Percentiles rank a stretch among this genome's conserved stretches.
These are phyloP conservation scores for Penicillium robsamsonii DNA, from an alignment of 495 filamentous ascomycete genomes.

Conservation along the genomic window DNA sequence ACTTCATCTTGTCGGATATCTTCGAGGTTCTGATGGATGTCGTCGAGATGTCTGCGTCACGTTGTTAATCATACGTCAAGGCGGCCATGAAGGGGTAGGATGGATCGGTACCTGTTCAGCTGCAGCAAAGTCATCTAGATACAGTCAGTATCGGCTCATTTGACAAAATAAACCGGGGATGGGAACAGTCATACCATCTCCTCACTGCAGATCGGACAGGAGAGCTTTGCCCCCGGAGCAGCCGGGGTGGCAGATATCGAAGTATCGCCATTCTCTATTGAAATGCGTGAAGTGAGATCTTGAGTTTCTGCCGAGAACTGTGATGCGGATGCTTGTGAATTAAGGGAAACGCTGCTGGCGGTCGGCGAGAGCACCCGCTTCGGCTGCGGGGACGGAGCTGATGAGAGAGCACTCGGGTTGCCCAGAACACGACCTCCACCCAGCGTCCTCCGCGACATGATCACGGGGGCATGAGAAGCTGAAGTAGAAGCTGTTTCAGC, in stretches of 20 bases:
- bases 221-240: conserved; percentile 61
- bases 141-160: conserved; percentile 14
- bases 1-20: conserved; percentile 93
- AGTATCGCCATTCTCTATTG: conserved; percentile 51
- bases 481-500: conserved; percentile 20
- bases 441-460: conserved; percentile 79
- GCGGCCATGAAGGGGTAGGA: not conserved
- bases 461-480: conserved; percentile 45
- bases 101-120: conserved; percentile 67
- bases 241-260: conserved; percentile 49
- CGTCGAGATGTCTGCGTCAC: conserved; percentile 78
- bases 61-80: conserved; percentile 20
- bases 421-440: conserved; percentile 88
- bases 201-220: conserved; percentile 94
- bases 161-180: conserved; percentile 5
- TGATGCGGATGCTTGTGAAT: conserved; percentile 60
- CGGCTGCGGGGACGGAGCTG: conserved; percentile 55
- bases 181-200: conserved; percentile 68
- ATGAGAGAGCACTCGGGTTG: conserved; percentile 72
- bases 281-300: conserved; percentile 58
- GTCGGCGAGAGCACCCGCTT: conserved; percentile 59
- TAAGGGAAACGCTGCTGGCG: conserved; percentile 57
- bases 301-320: conserved; percentile 57
- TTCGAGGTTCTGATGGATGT: conserved; percentile 89
- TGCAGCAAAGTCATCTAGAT: conserved; percentile 84